Base-by-base conservation (phyloP, 2,329 filamentous ascomycete genomes). In the Ilyonectria destructans region DNA sequence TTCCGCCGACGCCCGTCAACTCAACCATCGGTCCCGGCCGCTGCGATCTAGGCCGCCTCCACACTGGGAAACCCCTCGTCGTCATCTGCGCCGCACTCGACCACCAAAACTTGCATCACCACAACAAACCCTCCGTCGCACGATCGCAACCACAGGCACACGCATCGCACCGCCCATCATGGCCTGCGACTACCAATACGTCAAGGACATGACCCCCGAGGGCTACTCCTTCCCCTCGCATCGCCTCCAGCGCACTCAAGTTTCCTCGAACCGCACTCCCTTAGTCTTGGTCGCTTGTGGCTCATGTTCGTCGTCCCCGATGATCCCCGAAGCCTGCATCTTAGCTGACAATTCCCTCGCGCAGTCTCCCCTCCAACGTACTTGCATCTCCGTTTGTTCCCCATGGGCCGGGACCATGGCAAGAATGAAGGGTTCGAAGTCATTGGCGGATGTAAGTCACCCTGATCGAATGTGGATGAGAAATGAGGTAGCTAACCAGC, bases 361-460 rank as follows among this genome's bases (percentile, higher is more conserved):
- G 31, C 52, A 80, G 78, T 94, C 82, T 93, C 91, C 0, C 93
- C 92, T 43, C 40, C 40, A 17, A 43, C 40, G 4, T 43, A 43
- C 8, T 43, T 43, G n/a, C 19, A 89, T 92, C 40, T 57, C 93
- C 91, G 7, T 93, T 92, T 97, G 92, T 96, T 96, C 78, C 92
- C 94, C 77, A 94, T 97, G 90, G 93, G 93, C 1, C 89, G 90
- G 74, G 93, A 96, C 81, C 95, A 92, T 81, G 91, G 91, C 73
- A 90, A 91, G 15, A 81, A 80, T 51, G 76, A 80, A 69, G 74
- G 77, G 60, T 98, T 93, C 79, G 95, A 98, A 80, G 90, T 98
- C 37, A 87, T 97, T 51, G 95, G 93, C 69, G 94, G 93, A 59
- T 97, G 80, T 71, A 72, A 80, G 48, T 80, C 76, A 19, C 76